Evolutionary conservation across 2,329 filamentous ascomycete species (phyloP), one percentile per base, ranked within the genome.

Genomic region (Bipolaris bicolor): DNA sequence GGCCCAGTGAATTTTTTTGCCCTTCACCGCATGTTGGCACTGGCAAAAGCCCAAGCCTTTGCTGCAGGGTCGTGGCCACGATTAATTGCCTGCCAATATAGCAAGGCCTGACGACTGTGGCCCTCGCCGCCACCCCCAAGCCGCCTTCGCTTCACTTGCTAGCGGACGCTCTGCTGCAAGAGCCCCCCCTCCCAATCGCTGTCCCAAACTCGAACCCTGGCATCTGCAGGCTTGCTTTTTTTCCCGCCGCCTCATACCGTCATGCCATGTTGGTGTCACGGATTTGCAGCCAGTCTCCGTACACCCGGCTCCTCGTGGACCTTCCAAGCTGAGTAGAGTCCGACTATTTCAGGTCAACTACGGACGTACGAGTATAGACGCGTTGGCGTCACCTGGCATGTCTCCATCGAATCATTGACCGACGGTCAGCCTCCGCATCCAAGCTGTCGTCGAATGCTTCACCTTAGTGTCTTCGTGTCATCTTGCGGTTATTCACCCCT

Each of bases 11-110:
- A 7, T 29, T 29, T 16, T 22, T 24, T 16, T 26, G 5, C 43
- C 31, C 36, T 40, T 46, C 51, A 58, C 51, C 51, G 55, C 55
- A 55, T 41, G 40, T 55, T 58, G 22, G 9, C 15, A 7, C 29
- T 43, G 45, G 44, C 16, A 9, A 26, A n/a, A 33, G 1, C 15
- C 31, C 22, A 44, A 5, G 18, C 49, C 37, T 18, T 20, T 18
- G 36, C 7, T 31, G 20, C 10, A 43, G 41, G 20, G 37, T 44
- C 15, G 5, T 49, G 31, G 13, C 34, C 29, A 40, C 43, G 29
- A 39, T 29, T 31, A 20, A 13, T 34, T 20, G 31, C 45, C 40
- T 46, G 53, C 33, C 40, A 31, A 5, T 37, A 39, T 36, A 29
- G 31, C 37, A 54, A 45, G 29, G 34, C 37, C 36, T 54, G 37